phyloP scores from a whole-genome alignment of 2,329 filamentous ascomycete genomes.

The Apiospora kogelbergensis region DNA sequence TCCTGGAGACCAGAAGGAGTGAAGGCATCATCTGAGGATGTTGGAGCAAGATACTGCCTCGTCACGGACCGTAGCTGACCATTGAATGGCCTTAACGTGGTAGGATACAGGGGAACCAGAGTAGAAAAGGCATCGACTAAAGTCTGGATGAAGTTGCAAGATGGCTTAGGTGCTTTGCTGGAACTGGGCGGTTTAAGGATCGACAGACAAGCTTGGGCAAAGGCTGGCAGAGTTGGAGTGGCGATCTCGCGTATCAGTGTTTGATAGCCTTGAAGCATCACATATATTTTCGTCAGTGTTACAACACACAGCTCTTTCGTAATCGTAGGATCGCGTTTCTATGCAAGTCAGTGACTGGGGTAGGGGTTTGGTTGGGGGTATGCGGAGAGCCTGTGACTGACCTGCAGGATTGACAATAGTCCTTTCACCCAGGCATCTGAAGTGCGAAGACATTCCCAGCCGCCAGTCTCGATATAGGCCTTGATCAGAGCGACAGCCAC shows the following conservation, averaged over 20 bases:
- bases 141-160: slow-evolving; percentile 58
- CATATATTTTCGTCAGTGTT: slow-evolving; percentile 79
- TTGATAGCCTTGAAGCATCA: slow-evolving; percentile 77
- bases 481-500: slow-evolving; percentile 78
- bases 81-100: slow-evolving; percentile 76
- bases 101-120: slow-evolving; percentile 77
- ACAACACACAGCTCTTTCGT: slow-evolving; percentile 77
- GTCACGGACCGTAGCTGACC: slow-evolving; percentile 65
- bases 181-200: slow-evolving; percentile 51
- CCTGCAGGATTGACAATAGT: slow-evolving; percentile 73
- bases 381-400: slow-evolving; percentile 33
- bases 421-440: slow-evolving; percentile 74
- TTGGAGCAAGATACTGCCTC: slow-evolving; percentile 62
- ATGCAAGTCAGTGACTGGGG: slow-evolving; percentile 11
- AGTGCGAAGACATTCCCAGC: slow-evolving; percentile 76
- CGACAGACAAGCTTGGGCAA: slow-evolving; percentile 71
- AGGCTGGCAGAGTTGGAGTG: slow-evolving; percentile 75
- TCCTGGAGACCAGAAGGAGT: slow-evolving; percentile 54
- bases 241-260: slow-evolving; percentile 85
- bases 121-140: slow-evolving; percentile 70
- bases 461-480: slow-evolving; percentile 76
- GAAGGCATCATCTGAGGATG: slow-evolving; percentile 48
- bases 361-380: neutral
- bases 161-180: slow-evolving; percentile 39
- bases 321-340: slow-evolving; percentile 76